Percentiles rank a stretch among this genome's conserved stretches.
Conservation (phyloP, 306 rosid genomes). For the Lithocarpus polystachyus region DNA sequence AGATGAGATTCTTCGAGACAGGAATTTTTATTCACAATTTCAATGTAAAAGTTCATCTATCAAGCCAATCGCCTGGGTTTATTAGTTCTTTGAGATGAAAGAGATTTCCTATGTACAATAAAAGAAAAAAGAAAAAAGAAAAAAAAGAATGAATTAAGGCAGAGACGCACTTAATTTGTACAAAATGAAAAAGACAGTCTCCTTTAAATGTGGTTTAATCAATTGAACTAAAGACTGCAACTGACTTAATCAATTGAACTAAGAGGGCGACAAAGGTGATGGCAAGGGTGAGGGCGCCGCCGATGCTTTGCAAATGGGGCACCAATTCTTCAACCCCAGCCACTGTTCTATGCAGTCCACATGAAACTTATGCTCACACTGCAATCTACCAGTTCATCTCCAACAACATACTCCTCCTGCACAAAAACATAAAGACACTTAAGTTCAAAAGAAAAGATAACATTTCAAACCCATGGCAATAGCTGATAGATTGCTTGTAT, state of each 20-base stretch:
- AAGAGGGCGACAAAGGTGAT: slow-evolving; percentile 32
- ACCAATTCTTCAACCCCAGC: slow-evolving; percentile 92
- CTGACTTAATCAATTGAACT: slow-evolving; percentile 21
- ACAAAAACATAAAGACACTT: slow-evolving; percentile 4
- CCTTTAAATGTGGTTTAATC: slow-evolving; percentile 18
- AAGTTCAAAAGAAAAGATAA: background rate
- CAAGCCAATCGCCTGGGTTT: slow-evolving; percentile 48
- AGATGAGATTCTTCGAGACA: background rate
- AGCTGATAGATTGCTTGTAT: too few species aligned
- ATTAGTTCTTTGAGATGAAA: slow-evolving; percentile 43
- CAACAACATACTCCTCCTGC: slow-evolving; percentile 79
- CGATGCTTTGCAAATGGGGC: slow-evolving; percentile 91
- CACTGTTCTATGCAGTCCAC: slow-evolving; percentile 71
- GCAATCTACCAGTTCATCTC: slow-evolving; percentile 68
- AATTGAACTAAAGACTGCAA: slow-evolving; percentile 21
- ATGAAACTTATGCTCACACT: slow-evolving; percentile 77
- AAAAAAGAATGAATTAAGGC: slow-evolving; percentile 1
- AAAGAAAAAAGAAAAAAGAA: background rate
- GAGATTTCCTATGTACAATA: slow-evolving; percentile 60
- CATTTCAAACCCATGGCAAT: background rate
- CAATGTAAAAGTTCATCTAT: slow-evolving; percentile 29
- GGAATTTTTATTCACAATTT: slow-evolving; percentile 36
- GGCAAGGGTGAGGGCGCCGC: slow-evolving; percentile 34
- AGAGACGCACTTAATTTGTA: slow-evolving; percentile 36
- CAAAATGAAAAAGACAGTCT: slow-evolving; percentile 31